Evolutionary conservation across 257 asterid genomes (phyloP), one percentile per base, ranked within the genome.

Genomic region (Perilla frutescens): DNA sequence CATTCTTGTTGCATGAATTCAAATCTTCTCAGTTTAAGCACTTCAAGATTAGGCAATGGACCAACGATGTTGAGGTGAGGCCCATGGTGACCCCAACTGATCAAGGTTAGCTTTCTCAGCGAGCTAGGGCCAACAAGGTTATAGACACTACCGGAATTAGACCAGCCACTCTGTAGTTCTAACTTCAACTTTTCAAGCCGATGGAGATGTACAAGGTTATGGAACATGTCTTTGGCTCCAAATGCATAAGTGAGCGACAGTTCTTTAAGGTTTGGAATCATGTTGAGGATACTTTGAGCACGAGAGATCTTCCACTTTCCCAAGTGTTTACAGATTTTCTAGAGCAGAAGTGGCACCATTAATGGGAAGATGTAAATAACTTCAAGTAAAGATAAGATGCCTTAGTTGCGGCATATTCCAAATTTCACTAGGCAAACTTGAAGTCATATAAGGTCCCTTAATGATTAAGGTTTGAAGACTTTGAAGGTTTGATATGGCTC

Each of bases 51-150:
- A 20, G 26, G 26, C 26, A 20, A 20, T 20, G 26, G 26, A 20
- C 26, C 26, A 20, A 20, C 26, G 26, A 20, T 20, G 26, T 20
- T 20, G 26, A 20, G 26, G 26, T 20, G 26, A 20, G 26, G 26
- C 26, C 26, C 26, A 20, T 20, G 34, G 32, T 31, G 1, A 26
- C 68, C 9, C 26, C 40, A 45, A 13, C 68, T 49, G 8, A 31
- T n/a, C 60, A 71, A 29, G 13, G 13, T 8, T 60, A 71, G 60
- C 61, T 71, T 71, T 10, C 60, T 60, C 61, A 71, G 60, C 12
- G 37, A 59, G 7, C 1, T 32, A 5, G 76, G 61, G 14, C 48
- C 41, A 8, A 49, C 62, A 34, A 58, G 64, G 5, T 58, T 34
- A 5, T 11, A 20, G 20, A 5, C 62, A 4, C 0, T 11, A 12